Evolutionary conservation across 169 alveolate genomes (phyloP), one percentile per base, ranked within the genome.

Genomic region (Eimeria sp.): DNA sequence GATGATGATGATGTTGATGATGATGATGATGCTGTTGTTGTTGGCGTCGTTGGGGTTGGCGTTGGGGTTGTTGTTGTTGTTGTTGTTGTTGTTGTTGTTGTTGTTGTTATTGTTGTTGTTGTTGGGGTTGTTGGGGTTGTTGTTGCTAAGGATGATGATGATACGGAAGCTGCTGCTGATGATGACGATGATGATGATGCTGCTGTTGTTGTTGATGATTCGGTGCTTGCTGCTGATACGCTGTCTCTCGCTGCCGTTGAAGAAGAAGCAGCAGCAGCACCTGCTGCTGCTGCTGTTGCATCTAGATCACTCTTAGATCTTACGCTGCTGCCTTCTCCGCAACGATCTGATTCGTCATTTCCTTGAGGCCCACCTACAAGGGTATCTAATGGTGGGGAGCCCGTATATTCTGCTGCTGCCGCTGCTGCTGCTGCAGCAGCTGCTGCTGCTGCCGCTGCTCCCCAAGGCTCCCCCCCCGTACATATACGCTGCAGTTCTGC

Each of bases 401-500:
- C 75, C 75, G 20, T n/a, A 1, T n/a, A 1, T 54, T 30, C 78
- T 67, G 13, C 78, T 25, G 9, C 78, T 67, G 45, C 78, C 20
- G 27, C 78, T 30, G 40, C 40, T 67, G 78, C 40, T 13, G 78
- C 40, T 51, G 58, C 58, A 7, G 58, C 58, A 7, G 58, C 58
- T 3, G 61, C 61, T 54, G 61, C 61, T 54, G 61, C 61, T 11
- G 61, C 61, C 2, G 61, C 61, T 54, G 61, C 61, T 54, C 20
- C 75, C n/a, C 75, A 9, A 65, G 75, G 75, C 30, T 20, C 75
- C 75, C 75, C 75, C 51, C 51, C 57, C 1, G 40, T 20, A 27
- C 84, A 73, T 10, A 73, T 27, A 22, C 51, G 84, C 84, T 40
- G 45, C 84, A 73, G 57, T 20, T 27, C 84, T 16, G 84, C 84